Evolutionary conservation across 352 stramenopile genomes (phyloP).

Genomic region (Phytophthora litchii): DNA sequence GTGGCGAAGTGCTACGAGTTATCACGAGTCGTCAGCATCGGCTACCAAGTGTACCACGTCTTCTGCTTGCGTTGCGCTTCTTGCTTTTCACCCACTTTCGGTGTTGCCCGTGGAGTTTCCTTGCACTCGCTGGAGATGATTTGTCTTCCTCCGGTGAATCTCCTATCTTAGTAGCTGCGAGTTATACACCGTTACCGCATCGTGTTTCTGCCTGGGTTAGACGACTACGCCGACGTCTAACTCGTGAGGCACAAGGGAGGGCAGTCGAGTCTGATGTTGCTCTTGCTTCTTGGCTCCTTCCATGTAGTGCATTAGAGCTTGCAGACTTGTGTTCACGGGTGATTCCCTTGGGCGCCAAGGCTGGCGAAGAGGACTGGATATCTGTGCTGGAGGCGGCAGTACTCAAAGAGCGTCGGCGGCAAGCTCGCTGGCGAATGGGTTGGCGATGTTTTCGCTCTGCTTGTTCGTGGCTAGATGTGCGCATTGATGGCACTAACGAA

Average conservation of each 20-base stretch:
- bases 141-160: slow-evolving; percentile 22
- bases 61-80: slow-evolving; percentile 68
- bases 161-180: slow-evolving; percentile 20
- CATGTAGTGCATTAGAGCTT: slow-evolving; percentile 46
- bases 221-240: slow-evolving; percentile 17
- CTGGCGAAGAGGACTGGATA: slow-evolving; percentile 31
- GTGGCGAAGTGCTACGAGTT: slow-evolving; percentile 50
- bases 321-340: slow-evolving; percentile 31
- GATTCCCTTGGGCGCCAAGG: slow-evolving; percentile 1
- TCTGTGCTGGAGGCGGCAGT: slow-evolving; percentile 42
- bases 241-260: slow-evolving; percentile 9
- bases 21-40: slow-evolving; percentile 55
- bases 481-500: slow-evolving; percentile 29
- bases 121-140: slow-evolving; percentile 39
- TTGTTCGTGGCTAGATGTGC: slow-evolving; percentile 63
- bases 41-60: slow-evolving; percentile 68
- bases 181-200: slow-evolving; percentile 25
- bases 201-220: slow-evolving; percentile 34
- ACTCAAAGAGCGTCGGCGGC: slow-evolving; percentile 27
- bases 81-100: slow-evolving; percentile 71
- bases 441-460: slow-evolving; percentile 74
- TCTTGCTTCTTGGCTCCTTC: slow-evolving; percentile 30
- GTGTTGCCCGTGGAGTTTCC: slow-evolving; percentile 58
- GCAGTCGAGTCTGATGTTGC: neutral
- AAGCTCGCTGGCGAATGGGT: slow-evolving; percentile 50